Percentiles rank a stretch among this genome's conserved stretches.
Conservation (phyloP, 768 basidiomycete species). For the Pleurotus djamor region DNA sequence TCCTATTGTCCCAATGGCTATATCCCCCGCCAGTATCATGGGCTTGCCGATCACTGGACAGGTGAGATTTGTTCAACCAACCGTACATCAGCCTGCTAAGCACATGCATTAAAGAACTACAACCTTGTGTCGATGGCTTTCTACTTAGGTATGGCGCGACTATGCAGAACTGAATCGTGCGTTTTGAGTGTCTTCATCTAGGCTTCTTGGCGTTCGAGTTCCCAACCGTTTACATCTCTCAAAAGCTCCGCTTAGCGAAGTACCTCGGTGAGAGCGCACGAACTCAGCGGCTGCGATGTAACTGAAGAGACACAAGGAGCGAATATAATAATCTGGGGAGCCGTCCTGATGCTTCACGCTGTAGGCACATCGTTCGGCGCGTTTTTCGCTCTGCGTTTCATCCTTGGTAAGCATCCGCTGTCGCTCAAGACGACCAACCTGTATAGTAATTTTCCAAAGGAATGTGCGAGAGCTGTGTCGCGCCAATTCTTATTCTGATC, state of each 20-base stretch:
- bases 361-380: conserved; percentile 53
- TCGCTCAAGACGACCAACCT: not conserved
- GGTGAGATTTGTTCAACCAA: conserved; percentile 24
- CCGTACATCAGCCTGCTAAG: conserved; percentile 1
- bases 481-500: conserved; percentile 59
- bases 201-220: conserved; percentile 64
- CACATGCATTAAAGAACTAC: conserved; percentile 41
- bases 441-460: conserved; percentile 27
- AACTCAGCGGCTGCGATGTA: not conserved
- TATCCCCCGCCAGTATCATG: conserved; percentile 45
- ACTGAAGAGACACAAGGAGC: conserved; percentile 28
- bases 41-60: conserved; percentile 62
- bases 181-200: conserved; percentile 13
- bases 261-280: conserved; percentile 46
- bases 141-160: conserved; percentile 45
- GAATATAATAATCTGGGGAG: conserved; percentile 63
- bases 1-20: not conserved
- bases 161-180: not conserved
- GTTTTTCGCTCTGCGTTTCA: conserved; percentile 64
- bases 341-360: conserved; percentile 58
- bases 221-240: conserved; percentile 64
- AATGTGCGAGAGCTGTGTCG: conserved; percentile 68
- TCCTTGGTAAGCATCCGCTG: conserved; percentile 42
- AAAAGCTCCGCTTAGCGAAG: conserved; percentile 58
- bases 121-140: conserved; percentile 65